Conservation (phyloP, 2,329 filamentous ascomycete genomes). For the Clarireedia hainanense region DNA sequence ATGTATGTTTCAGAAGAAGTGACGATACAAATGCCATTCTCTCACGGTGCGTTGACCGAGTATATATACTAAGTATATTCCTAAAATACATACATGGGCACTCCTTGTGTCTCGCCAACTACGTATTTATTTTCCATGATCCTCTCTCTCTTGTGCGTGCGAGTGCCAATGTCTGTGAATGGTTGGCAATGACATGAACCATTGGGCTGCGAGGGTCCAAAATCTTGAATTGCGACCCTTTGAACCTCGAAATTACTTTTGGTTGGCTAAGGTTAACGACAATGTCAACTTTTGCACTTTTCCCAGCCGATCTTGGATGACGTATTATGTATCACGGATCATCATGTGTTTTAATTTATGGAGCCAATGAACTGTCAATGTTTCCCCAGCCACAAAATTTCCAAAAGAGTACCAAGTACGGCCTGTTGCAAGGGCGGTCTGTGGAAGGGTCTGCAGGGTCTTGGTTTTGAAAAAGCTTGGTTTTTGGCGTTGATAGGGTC, state of each 20-base stretch:
- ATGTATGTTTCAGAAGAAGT: conserved; percentile 4
- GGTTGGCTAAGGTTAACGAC: background rate
- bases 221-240: background rate
- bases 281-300: background rate
- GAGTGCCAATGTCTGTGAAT: background rate
- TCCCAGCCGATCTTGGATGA: background rate
- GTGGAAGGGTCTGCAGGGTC: too few relatives aligned
- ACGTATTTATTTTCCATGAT: too few relatives aligned
- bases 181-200: background rate
- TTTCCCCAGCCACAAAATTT: background rate
- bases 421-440: background rate
- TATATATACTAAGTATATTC: conserved; percentile 1
- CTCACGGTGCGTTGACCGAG: conserved; percentile 3
- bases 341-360: background rate
- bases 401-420: background rate
- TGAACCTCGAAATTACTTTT: too few relatives aligned
- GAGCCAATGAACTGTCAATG: conserved; percentile 5
- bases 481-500: background rate
- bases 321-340: background rate
- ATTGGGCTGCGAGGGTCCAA: background rate
- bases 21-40: background rate
- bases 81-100: background rate
- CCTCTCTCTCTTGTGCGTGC: too few relatives aligned
- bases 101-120: background rate
- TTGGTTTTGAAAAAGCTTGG: background rate